Base-by-base conservation (phyloP, 2,329 filamentous ascomycete genomes). In the Diaporthe helianthi region DNA sequence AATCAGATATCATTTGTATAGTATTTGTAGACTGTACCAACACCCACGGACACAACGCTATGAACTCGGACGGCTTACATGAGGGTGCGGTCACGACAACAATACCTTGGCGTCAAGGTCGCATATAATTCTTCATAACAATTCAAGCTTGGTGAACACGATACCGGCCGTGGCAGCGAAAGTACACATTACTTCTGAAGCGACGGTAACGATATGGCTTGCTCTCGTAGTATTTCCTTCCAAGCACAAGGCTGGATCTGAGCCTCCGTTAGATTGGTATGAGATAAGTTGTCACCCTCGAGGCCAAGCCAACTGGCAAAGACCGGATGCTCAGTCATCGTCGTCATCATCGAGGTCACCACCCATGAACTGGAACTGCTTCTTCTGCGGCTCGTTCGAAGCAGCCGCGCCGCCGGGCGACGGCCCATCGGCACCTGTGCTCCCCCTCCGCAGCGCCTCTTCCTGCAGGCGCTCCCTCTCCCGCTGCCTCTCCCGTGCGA, bases 291-390 rank as follows among this genome's bases (percentile, higher is more conserved):
- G 19, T 33, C 19, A 63, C n/a, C 29, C 29, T 26, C 29, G 47
- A 22, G 17, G n/a, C 44, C 44, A 19, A 7, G 31, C 17, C 7
- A 22, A 41, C 38, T 10, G 10, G 7, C 13, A 5, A 22, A 19
- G 49, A 12, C 22, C 17, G 17, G 4, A n/a, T 13, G 3, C n/a
- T 69, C 64, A 71, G 26, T 71, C 70, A 31, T 85, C 83, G 24
- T 86, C 84, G 54, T 85, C 83, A 65, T 86, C 79, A 69, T 86
- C 84, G 72, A 86, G 83, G 73, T 85, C 76, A 66, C 53, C 55
- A 13, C 81, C 84, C 65, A 84, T 83, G 68, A 87, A 87, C 78
- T 86, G 85, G 71, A 87, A 87, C 77, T 87, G 85, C 75, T 83
- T 84, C 76, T 82, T 83, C 75, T 15, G 78, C 72, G 17, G 71